Evolutionary conservation across 2,329 filamentous ascomycete species (phyloP).

Genomic region (Aureobasidium sp.): DNA sequence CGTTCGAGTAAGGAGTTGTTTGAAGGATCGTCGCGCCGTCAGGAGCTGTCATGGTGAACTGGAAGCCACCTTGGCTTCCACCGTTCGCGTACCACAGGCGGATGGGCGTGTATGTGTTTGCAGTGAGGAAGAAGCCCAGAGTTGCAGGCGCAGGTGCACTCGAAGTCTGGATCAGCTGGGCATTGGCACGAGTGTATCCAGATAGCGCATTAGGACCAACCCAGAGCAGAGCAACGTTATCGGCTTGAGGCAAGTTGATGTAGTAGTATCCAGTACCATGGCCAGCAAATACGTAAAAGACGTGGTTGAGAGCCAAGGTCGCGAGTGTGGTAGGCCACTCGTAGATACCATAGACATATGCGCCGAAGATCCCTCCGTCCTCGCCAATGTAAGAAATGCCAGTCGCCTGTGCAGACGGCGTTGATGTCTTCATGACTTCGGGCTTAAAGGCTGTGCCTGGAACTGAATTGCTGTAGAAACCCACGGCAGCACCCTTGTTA

Average conservation of each 20-base stretch:
- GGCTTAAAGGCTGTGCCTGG: conserved; percentile 10
- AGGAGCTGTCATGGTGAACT: conserved; percentile 3
- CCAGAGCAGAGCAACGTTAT: conserved; percentile 21
- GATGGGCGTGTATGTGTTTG: conserved; percentile 9
- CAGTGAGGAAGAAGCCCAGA: conserved; percentile 1
- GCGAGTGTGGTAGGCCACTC: neutral
- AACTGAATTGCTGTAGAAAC: conserved; percentile 1
- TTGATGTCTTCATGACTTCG: conserved; percentile 3
- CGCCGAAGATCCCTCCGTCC: neutral
- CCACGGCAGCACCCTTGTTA: conserved; percentile 1
- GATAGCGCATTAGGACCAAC: conserved; percentile 17
- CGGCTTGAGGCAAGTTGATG: conserved; percentile 17
- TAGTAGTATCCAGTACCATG: conserved; percentile 18
- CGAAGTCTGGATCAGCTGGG: conserved; percentile 13
- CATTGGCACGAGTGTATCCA: conserved; percentile 17
- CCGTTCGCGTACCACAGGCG: conserved; percentile 9
- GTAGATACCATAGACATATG: conserved; percentile 1
- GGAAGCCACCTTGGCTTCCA: neutral
- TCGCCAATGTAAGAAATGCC: conserved; percentile 10
- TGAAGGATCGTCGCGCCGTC: conserved; percentile 7
- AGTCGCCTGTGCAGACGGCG: neutral
- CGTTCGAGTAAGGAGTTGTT: neutral
- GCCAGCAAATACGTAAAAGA: conserved; percentile 14
- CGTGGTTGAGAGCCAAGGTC: conserved; percentile 4
- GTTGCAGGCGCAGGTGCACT: neutral